These are phyloP conservation scores for Stereum hirsutum DNA, from an alignment of 1,284 basidiomycete genomes.

Conservation along the genomic window DNA sequence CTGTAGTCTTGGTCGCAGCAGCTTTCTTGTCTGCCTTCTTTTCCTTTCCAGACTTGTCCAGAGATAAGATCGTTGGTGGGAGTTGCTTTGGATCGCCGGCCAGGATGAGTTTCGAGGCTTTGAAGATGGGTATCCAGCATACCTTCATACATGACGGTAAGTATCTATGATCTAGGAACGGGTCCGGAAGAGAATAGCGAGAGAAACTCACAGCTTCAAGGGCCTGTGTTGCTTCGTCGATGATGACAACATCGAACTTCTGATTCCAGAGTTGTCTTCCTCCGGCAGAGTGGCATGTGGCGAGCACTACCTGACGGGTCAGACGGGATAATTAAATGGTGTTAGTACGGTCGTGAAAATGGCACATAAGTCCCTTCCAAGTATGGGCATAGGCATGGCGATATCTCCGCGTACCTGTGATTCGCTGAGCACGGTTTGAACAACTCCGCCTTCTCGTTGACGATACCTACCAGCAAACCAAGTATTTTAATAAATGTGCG, in stretches of 20 bases:
- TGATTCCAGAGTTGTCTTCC: slow-evolving; percentile 69
- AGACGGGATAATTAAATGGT: background rate
- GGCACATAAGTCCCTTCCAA: too few species aligned
- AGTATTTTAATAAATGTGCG: background rate
- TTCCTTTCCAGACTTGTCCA: slow-evolving; percentile 27
- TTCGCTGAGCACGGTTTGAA: slow-evolving; percentile 68
- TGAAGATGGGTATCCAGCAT: slow-evolving; percentile 94
- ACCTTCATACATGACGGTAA: slow-evolving; percentile 53
- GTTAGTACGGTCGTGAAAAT: slow-evolving; percentile 1
- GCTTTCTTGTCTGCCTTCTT: slow-evolving; percentile 13
- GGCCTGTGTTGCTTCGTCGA: slow-evolving; percentile 96
- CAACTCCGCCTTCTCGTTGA: slow-evolving; percentile 78
- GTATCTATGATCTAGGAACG: too few species aligned
- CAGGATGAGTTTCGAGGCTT: slow-evolving; percentile 80
- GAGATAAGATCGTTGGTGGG: slow-evolving; percentile 84
- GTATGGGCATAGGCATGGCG: background rate
- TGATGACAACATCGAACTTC: slow-evolving; percentile 85
- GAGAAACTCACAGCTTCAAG: slow-evolving; percentile 79
- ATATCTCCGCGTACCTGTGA: slow-evolving; percentile 45
- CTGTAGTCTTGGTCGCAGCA: slow-evolving; percentile 5
- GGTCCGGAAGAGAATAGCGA: too few species aligned
- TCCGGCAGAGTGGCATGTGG: slow-evolving; percentile 90
- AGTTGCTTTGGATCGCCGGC: slow-evolving; percentile 90
- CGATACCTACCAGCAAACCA: slow-evolving; percentile 52
- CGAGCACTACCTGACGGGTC: slow-evolving; percentile 62